Percentiles rank a stretch among this genome's conserved stretches.
Evolutionary conservation across 768 basidiomycete species (phyloP).

Genomic region (Solioccasus polychromus): DNA sequence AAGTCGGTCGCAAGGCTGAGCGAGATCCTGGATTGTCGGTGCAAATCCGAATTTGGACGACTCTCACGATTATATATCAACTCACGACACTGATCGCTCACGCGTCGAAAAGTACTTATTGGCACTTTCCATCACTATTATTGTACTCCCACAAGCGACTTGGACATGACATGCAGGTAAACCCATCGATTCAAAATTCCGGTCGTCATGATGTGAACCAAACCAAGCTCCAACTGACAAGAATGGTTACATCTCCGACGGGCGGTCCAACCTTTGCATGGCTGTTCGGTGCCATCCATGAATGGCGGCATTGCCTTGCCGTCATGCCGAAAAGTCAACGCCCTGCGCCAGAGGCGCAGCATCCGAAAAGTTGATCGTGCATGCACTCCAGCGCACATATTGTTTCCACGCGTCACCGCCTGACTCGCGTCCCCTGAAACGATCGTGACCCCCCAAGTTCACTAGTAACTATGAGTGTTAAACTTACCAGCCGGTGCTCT

Average conservation of each 20-base stretch:
- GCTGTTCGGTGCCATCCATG: slow-evolving; percentile 3
- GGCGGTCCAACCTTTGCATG: slow-evolving; percentile 5
- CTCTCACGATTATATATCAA: slow-evolving; percentile 38
- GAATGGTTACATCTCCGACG: slow-evolving; percentile 9
- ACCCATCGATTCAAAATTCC: slow-evolving; percentile 11
- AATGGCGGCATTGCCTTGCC: slow-evolving; percentile 5
- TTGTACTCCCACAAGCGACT: slow-evolving; percentile 18
- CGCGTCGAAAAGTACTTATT: slow-evolving; percentile 14
- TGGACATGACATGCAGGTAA: slow-evolving; percentile 8
- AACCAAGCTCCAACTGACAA: slow-evolving; percentile 17
- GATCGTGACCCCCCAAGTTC: too few species aligned
- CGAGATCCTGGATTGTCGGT: slow-evolving; percentile 33
- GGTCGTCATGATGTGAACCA: slow-evolving; percentile 26
- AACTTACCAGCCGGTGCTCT: slow-evolving; percentile 83
- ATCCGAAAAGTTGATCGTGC: slow-evolving; percentile 92
- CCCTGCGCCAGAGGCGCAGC: slow-evolving; percentile 91
- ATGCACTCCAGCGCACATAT: slow-evolving; percentile 89
- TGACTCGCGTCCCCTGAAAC: slow-evolving; percentile 84
- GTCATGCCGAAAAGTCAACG: slow-evolving; percentile 68
- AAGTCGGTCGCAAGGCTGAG: slow-evolving; percentile 18
- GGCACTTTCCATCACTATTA: slow-evolving; percentile 17
- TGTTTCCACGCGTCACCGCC: slow-evolving; percentile 99
- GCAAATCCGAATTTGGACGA: slow-evolving; percentile 19
- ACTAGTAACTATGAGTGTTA: slow-evolving; percentile 15
- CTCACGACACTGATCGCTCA: slow-evolving; percentile 32